phyloP scores from a whole-genome alignment of 2,329 filamentous ascomycete species.

The Drechslerella coelobrocha region DNA sequence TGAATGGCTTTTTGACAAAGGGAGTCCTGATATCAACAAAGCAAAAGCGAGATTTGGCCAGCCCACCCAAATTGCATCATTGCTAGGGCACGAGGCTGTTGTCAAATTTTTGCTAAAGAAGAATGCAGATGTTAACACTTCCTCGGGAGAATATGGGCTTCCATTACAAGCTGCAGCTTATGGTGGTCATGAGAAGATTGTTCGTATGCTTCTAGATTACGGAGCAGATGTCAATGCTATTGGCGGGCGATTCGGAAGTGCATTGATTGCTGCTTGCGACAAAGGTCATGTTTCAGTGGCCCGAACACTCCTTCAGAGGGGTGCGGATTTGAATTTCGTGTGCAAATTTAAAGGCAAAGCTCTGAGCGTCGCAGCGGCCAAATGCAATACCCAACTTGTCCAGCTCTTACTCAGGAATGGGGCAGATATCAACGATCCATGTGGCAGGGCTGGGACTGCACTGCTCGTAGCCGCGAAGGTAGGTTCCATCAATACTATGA shows the following conservation, averaged over 20 bases:
- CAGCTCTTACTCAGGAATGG: slow-evolving; percentile 4
- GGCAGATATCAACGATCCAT: slow-evolving; percentile 2
- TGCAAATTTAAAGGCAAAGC: slow-evolving; percentile 10
- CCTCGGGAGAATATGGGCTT: slow-evolving; percentile 9
- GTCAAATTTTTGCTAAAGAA: slow-evolving; percentile 24
- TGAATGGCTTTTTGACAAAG: slow-evolving; percentile 14
- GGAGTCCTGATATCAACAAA: slow-evolving; percentile 12
- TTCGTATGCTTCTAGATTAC: slow-evolving; percentile 12
- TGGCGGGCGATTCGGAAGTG: slow-evolving; percentile 6
- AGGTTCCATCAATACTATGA: not conserved
- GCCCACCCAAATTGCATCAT: slow-evolving; percentile 16
- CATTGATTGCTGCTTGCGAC: slow-evolving; percentile 13
- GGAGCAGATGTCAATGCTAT: slow-evolving; percentile 17
- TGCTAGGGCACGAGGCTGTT: slow-evolving; percentile 14
- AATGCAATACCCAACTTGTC: slow-evolving; percentile 3
- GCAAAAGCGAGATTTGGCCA: slow-evolving; percentile 8
- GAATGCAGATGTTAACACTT: slow-evolving; percentile 9
- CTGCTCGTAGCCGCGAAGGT: not conserved
- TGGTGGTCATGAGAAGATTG: slow-evolving; percentile 19
- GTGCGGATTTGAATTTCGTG: slow-evolving; percentile 21
- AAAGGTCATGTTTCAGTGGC: slow-evolving; percentile 9
- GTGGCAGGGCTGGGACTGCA: not conserved
- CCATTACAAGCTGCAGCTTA: slow-evolving; percentile 19
- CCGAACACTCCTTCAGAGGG: slow-evolving; percentile 9
- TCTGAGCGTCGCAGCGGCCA: slow-evolving; percentile 11